These are phyloP conservation scores for Takashimella tepidaria DNA, from an alignment of 1,284 basidiomycete species.

Conservation along the genomic window DNA sequence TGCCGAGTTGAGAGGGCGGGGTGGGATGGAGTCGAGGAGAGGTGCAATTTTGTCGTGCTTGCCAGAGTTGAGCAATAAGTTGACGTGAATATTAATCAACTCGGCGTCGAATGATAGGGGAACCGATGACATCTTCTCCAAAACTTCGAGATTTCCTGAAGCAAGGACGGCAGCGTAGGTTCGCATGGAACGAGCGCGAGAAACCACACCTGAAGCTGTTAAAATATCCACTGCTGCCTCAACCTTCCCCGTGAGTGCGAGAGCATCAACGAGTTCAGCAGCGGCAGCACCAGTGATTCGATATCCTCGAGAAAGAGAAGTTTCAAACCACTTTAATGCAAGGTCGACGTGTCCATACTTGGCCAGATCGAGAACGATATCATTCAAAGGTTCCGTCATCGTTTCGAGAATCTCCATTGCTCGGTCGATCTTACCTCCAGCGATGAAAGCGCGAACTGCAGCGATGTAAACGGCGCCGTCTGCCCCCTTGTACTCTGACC, in stretches of 20 bases:
- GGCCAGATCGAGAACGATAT: constrained; percentile 65
- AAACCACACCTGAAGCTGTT: neutral
- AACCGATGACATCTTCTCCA: constrained; percentile 14
- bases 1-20: neutral
- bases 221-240: constrained; percentile 41
- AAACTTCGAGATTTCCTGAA: constrained; percentile 2
- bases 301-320: too few species aligned
- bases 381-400: constrained; percentile 61
- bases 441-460: constrained; percentile 73
- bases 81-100: constrained; percentile 8
- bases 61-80: constrained; percentile 9
- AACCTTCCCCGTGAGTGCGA: constrained; percentile 53
- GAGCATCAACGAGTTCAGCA: constrained; percentile 47
- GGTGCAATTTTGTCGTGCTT: constrained; percentile 9
- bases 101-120: constrained; percentile 3
- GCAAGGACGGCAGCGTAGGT: neutral
- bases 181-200: neutral
- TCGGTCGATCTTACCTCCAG: constrained; percentile 57
- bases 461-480: constrained; percentile 57
- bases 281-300: neutral
- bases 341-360: constrained; percentile 57
- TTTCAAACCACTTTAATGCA: constrained; percentile 67
- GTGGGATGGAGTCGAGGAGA: constrained; percentile 6
- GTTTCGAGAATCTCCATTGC: constrained; percentile 66
- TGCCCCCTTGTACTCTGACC: neutral